These are phyloP conservation scores for Trifolium pratense DNA, from an alignment of 306 rosid genomes.

Conservation along the genomic window DNA sequence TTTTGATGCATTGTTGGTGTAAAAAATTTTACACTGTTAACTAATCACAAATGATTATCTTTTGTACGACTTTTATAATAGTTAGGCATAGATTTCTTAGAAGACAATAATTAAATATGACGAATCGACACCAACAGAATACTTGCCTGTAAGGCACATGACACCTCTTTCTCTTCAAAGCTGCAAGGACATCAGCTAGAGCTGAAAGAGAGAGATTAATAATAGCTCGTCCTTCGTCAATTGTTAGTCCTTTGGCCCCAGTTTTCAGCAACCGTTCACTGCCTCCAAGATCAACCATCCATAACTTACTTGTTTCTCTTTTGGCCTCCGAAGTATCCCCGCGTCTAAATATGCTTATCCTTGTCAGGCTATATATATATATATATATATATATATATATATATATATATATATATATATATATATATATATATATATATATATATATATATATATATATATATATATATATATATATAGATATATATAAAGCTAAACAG, in stretches of 20 bases:
- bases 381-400: no score
- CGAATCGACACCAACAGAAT: not conserved
- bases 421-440: no score
- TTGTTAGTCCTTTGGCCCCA: constrained; percentile 88
- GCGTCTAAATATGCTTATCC: constrained; percentile 76
- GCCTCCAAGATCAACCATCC: constrained; percentile 99
- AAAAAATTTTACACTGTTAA: not conserved
- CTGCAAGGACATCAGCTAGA: constrained; percentile 92
- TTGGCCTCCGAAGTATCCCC: constrained; percentile 62
- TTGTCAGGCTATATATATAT: constrained; percentile 97
- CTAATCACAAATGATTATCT: not conserved
- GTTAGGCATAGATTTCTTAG: not conserved
- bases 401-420: no score
- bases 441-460: no score
- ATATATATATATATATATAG: no score
- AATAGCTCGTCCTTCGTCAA: constrained; percentile 96
- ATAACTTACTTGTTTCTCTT: constrained; percentile 73
- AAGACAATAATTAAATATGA: not conserved
- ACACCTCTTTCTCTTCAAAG: constrained; percentile 80
- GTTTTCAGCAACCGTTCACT: constrained; percentile 91
- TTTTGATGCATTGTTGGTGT: not conserved
- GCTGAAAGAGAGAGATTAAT: constrained; percentile 97
- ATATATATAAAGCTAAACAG: constrained; percentile 95
- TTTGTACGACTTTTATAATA: not conserved
- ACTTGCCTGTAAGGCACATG: constrained; percentile 96